A percentile compares a stretch with the other conserved stretches of the same genome.
These are phyloP conservation scores for Stagonosporopsis chrysanthemi DNA, from an alignment of 2,329 filamentous ascomycete genomes.

Conservation along the genomic window DNA sequence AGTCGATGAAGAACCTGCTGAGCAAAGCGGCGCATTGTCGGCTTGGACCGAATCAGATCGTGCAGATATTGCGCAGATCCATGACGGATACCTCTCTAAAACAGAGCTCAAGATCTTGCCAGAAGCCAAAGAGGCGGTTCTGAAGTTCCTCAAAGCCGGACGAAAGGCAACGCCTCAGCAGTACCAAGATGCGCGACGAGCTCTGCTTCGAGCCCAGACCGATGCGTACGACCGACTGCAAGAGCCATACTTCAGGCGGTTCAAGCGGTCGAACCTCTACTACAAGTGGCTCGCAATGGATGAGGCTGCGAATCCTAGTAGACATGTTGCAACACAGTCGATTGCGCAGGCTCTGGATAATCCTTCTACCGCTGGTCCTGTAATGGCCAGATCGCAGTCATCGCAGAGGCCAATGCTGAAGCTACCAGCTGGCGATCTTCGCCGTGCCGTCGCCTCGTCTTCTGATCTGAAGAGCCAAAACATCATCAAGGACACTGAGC, in stretches of 20 bases:
- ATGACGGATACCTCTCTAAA: slow-evolving; percentile 85
- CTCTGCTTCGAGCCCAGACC: slow-evolving; percentile 83
- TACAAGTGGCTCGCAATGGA: slow-evolving; percentile 95
- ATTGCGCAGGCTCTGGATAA: slow-evolving; percentile 41
- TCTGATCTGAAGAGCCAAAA: slow-evolving; percentile 63
- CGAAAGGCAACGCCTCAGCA: slow-evolving; percentile 78
- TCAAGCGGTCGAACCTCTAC: slow-evolving; percentile 92
- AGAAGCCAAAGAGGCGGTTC: slow-evolving; percentile 72
- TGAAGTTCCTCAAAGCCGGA: slow-evolving; percentile 79
- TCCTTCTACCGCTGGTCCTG: slow-evolving; percentile 37
- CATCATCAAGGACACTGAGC: slow-evolving; percentile 54
- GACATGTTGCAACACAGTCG: slow-evolving; percentile 35
- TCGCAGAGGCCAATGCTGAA: slow-evolving; percentile 45
- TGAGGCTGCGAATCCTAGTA: slow-evolving; percentile 60
- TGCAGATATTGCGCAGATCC: slow-evolving; percentile 87
- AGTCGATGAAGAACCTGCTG: slow-evolving; percentile 68
- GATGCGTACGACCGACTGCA: slow-evolving; percentile 85
- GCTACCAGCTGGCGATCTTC: slow-evolving; percentile 55
- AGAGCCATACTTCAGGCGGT: slow-evolving; percentile 78
- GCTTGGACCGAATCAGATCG: slow-evolving; percentile 86
- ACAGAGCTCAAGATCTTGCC: slow-evolving; percentile 80
- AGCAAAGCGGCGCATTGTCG: slow-evolving; percentile 58
- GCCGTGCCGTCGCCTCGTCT: slow-evolving; percentile 67
- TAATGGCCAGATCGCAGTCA: slow-evolving; percentile 57
- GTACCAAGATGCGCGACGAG: slow-evolving; percentile 81